These are phyloP conservation scores for Alternaria triticina DNA, from an alignment of 2,329 filamentous ascomycete species.

Conservation along the genomic window DNA sequence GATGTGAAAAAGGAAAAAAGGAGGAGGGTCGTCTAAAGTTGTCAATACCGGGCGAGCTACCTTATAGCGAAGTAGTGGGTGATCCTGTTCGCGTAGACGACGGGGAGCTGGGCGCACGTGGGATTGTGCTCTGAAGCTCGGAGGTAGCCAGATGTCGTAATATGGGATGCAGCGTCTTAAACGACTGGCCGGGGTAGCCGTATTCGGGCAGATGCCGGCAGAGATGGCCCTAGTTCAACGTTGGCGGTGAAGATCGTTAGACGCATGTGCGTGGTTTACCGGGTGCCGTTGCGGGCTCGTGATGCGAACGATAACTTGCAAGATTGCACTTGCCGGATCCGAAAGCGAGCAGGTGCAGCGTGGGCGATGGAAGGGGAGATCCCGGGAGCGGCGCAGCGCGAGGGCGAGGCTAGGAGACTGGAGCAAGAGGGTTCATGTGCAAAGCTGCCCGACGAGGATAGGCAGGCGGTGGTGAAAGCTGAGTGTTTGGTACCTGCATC, in stretches of 20 bases:
- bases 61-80: conserved; percentile 10
- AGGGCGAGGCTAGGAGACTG: neutral
- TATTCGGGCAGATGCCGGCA: conserved; percentile 9
- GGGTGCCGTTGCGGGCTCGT: conserved; percentile 2
- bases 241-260: conserved; percentile 17
- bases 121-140: conserved; percentile 10
- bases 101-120: conserved; percentile 7
- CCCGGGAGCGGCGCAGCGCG: neutral
- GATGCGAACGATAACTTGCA: conserved; percentile 17
- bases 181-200: conserved; percentile 13
- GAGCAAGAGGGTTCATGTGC: neutral
- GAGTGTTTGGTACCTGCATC: conserved; percentile 16
- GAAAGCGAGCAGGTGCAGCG: neutral
- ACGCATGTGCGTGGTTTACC: conserved; percentile 12
- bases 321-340: conserved; percentile 19
- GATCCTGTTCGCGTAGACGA: conserved; percentile 12
- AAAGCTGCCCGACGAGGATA: neutral
- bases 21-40: conserved; percentile 1
- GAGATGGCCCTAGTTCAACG: conserved; percentile 5
- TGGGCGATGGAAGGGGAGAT: neutral
- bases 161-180: conserved; percentile 3
- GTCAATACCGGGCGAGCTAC: conserved; percentile 10
- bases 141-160: conserved; percentile 9
- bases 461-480: neutral
- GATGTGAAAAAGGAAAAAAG: neutral